A percentile compares a stretch with the other conserved stretches of the same genome.
Conservation (phyloP, 257 asterid species). For the Solanum virginianum region DNA sequence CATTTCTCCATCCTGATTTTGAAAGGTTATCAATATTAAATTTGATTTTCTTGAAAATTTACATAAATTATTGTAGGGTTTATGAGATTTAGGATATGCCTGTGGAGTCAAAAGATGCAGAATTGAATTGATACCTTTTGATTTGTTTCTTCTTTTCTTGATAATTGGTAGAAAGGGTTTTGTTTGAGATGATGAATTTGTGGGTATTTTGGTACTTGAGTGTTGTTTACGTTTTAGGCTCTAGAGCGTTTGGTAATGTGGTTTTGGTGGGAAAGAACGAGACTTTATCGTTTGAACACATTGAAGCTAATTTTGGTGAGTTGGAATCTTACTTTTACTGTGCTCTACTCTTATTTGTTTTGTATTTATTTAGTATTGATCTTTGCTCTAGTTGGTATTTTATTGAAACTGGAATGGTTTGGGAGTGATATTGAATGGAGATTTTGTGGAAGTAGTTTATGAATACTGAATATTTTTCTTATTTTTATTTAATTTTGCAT, state of each 20-base stretch:
- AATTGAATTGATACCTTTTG: background rate
- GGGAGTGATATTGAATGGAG: background rate
- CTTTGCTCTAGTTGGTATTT: background rate
- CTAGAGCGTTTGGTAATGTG: constrained; percentile 35
- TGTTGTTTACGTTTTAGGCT: constrained; percentile 31
- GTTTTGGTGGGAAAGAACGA: constrained; percentile 42
- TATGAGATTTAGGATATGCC: background rate
- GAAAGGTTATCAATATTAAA: too few species aligned
- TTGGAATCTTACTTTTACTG: background rate
- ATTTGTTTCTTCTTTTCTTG: constrained; percentile 16
- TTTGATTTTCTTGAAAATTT: background rate
- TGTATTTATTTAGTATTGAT: background rate
- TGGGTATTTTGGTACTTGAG: constrained; percentile 24
- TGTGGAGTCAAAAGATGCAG: background rate
- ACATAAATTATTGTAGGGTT: background rate
- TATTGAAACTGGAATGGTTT: background rate
- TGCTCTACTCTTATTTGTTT: background rate
- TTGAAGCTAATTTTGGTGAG: constrained; percentile 85
- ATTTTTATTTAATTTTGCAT: background rate
- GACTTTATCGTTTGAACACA: constrained; percentile 48
- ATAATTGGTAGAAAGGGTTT: constrained; percentile 32
- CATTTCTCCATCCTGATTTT: too few species aligned
- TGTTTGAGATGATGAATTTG: constrained; percentile 23
- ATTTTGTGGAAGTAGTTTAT: background rate
- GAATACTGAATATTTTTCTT: background rate